These are phyloP conservation scores for Kluyveromyces aestuarii DNA, from an alignment of 805 yeast species.

Conservation along the genomic window DNA sequence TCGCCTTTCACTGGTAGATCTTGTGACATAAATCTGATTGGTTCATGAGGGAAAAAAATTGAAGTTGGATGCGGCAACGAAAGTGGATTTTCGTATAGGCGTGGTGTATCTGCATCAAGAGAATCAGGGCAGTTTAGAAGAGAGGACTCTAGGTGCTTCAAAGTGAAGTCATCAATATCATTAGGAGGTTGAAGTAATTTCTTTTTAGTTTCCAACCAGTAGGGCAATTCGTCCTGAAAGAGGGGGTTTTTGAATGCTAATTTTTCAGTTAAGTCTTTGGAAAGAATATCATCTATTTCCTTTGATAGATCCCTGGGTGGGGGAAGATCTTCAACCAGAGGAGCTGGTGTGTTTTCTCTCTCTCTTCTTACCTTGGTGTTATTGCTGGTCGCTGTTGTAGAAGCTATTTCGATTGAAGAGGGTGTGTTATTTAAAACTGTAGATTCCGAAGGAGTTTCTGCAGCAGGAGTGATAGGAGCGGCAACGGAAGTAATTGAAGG, in stretches of 20 bases:
- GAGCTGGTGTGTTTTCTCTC: conserved; percentile 3
- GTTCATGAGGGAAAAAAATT: conserved; percentile 65
- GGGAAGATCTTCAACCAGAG: conserved; percentile 6
- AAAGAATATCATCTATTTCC: conserved; percentile 21
- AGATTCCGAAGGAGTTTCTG: conserved; percentile 5
- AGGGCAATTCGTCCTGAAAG: conserved; percentile 23
- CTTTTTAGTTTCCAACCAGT: conserved; percentile 23
- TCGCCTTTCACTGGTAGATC: conserved; percentile 8
- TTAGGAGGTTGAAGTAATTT: conserved; percentile 22
- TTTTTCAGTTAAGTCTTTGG: conserved; percentile 16
- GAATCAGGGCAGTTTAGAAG: conserved; percentile 89
- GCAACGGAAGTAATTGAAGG: conserved; percentile 7
- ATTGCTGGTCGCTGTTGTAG: background rate
- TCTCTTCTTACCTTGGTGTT: conserved; percentile 1
- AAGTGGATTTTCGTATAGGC: conserved; percentile 51
- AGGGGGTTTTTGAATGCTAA: conserved; percentile 22
- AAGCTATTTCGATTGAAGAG: background rate
- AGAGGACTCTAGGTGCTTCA: conserved; percentile 55
- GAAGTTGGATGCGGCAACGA: conserved; percentile 83
- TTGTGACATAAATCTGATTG: conserved; percentile 26
- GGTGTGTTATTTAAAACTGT: conserved; percentile 2
- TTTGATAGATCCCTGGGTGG: conserved; percentile 23
- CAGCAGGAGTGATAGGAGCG: conserved; percentile 13
- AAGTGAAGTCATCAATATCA: conserved; percentile 22
- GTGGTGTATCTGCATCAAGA: conserved; percentile 77